phyloP scores from a whole-genome alignment of 371 early-diverging fungal genomes.

The Umbelopsis sp. region DNA sequence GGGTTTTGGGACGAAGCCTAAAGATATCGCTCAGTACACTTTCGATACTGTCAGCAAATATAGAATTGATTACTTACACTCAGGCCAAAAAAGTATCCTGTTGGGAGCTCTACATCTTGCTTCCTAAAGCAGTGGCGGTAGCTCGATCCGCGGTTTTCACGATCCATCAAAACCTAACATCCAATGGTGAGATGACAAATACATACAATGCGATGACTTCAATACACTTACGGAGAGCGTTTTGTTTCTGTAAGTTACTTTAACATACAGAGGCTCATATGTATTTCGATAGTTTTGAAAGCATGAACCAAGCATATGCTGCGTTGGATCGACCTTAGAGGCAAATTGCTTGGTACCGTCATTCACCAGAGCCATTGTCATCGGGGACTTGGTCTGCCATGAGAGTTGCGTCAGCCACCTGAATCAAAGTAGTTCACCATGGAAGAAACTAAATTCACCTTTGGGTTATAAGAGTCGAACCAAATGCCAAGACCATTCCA shows the following conservation, averaged over 20 bases:
- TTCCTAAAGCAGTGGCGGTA: conserved; percentile 69
- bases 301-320: conserved; percentile 65
- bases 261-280: conserved; percentile 56
- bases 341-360: conserved; percentile 64
- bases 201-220: not conserved
- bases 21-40: not conserved
- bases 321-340: conserved; percentile 41
- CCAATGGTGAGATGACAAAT: not conserved
- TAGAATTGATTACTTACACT: conserved; percentile 48
- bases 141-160: conserved; percentile 57
- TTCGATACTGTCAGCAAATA: not conserved
- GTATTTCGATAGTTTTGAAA: conserved; percentile 77
- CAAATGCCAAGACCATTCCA: conserved; percentile 77
- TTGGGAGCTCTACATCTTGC: conserved; percentile 65
- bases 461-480: conserved; percentile 69
- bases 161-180: conserved; percentile 65
- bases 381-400: conserved; percentile 58
- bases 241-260: conserved; percentile 65
- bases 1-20: conserved; percentile 44
- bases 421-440: not conserved
- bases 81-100: conserved; percentile 82
- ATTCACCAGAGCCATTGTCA: conserved; percentile 70
- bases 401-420: conserved; percentile 21
- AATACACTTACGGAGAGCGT: conserved; percentile 57
- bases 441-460: conserved; percentile 34